Percentiles rank a stretch among this genome's conserved stretches.
Evolutionary conservation across 78 protist genomes (phyloP).

Genomic region (Dictyostelium capitatum): DNA sequence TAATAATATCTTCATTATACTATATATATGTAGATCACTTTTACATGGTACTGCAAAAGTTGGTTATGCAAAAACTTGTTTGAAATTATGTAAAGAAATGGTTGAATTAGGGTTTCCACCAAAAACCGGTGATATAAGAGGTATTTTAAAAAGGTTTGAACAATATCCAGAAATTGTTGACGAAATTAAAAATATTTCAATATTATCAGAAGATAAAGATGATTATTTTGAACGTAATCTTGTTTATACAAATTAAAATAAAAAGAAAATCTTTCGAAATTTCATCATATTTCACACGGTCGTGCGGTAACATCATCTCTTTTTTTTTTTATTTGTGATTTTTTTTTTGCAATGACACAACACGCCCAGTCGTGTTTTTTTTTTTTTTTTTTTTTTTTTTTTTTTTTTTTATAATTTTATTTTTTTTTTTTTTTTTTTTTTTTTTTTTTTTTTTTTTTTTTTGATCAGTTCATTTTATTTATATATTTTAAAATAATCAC

Average conservation of each 20-base stretch:
- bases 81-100: conserved; percentile 59
- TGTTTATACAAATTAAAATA: neutral
- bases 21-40: neutral
- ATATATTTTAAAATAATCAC: too few relatives aligned
- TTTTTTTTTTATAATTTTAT: too few relatives aligned
- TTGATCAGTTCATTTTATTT: too few relatives aligned
- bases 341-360: too few relatives aligned
- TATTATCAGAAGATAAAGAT: neutral
- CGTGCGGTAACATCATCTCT: too few relatives aligned
- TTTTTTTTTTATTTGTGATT: too few relatives aligned
- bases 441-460: too few relatives aligned
- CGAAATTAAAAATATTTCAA: neutral
- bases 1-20: neutral
- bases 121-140: conserved; percentile 3
- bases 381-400: too few relatives aligned
- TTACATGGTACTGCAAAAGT: conserved; percentile 60
- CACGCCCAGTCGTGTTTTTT: too few relatives aligned
- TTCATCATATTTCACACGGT: neutral
- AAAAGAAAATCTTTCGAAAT: neutral
- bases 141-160: conserved; percentile 9
- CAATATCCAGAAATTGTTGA: conserved; percentile 31
- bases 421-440: too few relatives aligned
- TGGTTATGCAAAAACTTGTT: conserved; percentile 70
- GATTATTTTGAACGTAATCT: neutral
- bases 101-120: conserved; percentile 50